These are phyloP conservation scores for Skeletonema potamos DNA, from an alignment of 108 stramenopile genomes.

Conservation along the genomic window DNA sequence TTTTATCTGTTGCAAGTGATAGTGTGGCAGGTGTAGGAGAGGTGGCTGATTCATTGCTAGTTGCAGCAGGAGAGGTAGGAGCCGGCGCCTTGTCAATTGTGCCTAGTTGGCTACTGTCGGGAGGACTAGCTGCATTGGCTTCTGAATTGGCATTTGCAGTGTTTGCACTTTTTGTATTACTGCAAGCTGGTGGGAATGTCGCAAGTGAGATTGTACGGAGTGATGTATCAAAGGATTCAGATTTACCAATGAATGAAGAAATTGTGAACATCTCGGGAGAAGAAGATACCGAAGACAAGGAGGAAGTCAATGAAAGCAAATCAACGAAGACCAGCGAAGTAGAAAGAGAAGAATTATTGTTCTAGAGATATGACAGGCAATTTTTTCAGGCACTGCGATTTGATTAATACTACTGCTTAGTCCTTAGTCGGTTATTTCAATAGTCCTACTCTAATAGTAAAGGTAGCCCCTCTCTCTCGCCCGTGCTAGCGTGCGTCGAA, in stretches of 20 bases:
- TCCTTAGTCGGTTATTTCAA: too few relatives aligned
- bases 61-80: slow-evolving; percentile 9
- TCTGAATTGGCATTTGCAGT: slow-evolving; percentile 21
- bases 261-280: too few relatives aligned
- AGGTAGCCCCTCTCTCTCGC: too few relatives aligned
- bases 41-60: neutral
- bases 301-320: neutral
- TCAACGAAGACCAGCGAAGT: neutral
- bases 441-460: too few relatives aligned
- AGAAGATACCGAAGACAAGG: too few relatives aligned
- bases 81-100: slow-evolving; percentile 5
- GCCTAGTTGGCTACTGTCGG: slow-evolving; percentile 12
- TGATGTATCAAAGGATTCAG: neutral
- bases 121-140: slow-evolving; percentile 14
- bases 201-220: neutral
- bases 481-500: too few relatives aligned
- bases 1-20: neutral
- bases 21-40: slow-evolving; percentile 9
- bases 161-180: slow-evolving; percentile 6
- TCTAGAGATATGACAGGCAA: too few relatives aligned
- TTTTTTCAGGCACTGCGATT: too few relatives aligned
- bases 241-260: neutral
- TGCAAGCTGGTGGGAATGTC: slow-evolving; percentile 7
- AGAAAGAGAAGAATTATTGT: neutral
- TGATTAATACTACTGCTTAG: too few relatives aligned